A percentile compares a stretch with the other conserved stretches of the same genome.
Conservation (phyloP, 257 asterid species). For the Cynanchum wilfordii region DNA sequence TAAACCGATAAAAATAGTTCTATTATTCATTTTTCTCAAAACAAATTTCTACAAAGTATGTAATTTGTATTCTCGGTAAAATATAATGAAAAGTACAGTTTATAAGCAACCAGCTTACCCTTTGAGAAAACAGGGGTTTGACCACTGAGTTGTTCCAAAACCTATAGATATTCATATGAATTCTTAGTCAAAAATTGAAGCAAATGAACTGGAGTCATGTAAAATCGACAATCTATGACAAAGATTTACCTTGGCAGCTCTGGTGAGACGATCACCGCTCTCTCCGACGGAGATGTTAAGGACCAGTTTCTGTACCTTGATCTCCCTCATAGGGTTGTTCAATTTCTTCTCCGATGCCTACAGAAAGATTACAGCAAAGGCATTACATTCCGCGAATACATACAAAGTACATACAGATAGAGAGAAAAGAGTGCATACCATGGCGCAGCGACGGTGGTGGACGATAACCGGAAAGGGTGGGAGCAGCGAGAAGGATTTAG, state of each 20-base stretch:
- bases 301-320: constrained; percentile 64
- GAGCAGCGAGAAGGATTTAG: neutral
- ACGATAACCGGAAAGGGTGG: neutral
- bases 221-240: neutral
- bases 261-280: constrained; percentile 63
- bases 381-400: neutral
- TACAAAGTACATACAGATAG: neutral
- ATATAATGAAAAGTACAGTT: neutral
- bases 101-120: constrained; percentile 20
- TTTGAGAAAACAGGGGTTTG: constrained; percentile 60
- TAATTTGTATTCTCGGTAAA: neutral
- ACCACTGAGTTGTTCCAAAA: constrained; percentile 55
- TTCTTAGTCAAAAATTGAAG: too few relatives aligned
- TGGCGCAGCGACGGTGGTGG: constrained; percentile 4
- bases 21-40: neutral
- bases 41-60: neutral
- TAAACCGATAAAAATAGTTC: neutral
- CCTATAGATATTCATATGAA: constrained; percentile 21
- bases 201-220: neutral
- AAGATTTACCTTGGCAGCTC: constrained; percentile 44
- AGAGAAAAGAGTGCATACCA: neutral
- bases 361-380: neutral
- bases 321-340: constrained; percentile 58
- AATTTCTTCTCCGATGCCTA: constrained; percentile 62
- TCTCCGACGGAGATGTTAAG: constrained; percentile 68